phyloP scores from a whole-genome alignment of 257 asterid genomes.

The Solanum sparsipilum region DNA sequence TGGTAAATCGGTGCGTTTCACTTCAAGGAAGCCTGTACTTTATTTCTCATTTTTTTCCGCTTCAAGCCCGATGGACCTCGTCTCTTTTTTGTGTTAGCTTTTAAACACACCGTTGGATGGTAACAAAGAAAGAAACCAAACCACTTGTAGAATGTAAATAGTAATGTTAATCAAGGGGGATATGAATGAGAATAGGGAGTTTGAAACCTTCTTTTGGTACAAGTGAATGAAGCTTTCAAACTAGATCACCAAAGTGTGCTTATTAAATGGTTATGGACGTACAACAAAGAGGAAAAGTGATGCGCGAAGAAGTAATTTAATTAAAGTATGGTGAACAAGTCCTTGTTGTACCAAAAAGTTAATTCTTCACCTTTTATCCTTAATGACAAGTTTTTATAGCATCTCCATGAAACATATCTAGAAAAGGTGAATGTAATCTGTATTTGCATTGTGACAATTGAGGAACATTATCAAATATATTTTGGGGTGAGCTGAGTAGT shows the following conservation, averaged over 20 bases:
- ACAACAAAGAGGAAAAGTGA: background rate
- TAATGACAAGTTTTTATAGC: background rate
- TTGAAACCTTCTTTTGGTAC: background rate
- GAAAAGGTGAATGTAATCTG: background rate
- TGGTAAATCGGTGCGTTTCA: background rate
- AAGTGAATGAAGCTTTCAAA: background rate
- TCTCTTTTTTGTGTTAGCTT: background rate
- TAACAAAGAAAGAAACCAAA: background rate
- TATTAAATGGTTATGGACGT: background rate
- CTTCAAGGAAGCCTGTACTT: background rate
- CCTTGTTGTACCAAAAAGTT: background rate
- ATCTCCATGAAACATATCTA: background rate
- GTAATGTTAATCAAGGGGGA: background rate
- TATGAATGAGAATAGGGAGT: background rate
- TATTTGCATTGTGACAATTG: background rate
- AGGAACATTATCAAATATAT: background rate
- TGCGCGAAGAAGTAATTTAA: background rate
- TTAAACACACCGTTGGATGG: background rate
- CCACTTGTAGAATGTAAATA: background rate
- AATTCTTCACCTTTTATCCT: background rate
- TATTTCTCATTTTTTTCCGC: background rate
- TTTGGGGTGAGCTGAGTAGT: background rate
- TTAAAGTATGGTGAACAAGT: background rate
- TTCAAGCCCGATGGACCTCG: background rate
- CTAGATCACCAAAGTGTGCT: background rate